Evolutionary conservation across 208 protist species (phyloP).

Genomic region (Strigomonas culicis): DNA sequence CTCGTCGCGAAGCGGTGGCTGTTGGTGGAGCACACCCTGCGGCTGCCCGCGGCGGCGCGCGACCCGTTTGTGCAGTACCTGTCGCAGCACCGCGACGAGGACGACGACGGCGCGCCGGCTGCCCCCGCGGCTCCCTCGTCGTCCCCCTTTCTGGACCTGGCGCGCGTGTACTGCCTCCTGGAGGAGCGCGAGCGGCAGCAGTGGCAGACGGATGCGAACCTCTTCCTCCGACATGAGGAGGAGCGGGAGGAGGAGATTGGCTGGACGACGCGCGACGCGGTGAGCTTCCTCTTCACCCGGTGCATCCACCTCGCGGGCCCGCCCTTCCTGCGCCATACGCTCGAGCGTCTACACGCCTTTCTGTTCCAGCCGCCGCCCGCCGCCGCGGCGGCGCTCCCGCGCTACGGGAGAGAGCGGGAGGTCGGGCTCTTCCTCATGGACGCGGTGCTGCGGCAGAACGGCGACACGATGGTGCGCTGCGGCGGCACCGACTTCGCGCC

Average conservation of each 20-base stretch:
- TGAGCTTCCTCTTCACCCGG: constrained; percentile 25
- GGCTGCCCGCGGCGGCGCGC: too few relatives aligned
- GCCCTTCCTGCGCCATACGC: constrained; percentile 31
- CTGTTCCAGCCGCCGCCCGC: constrained; percentile 15
- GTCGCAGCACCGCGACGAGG: too few relatives aligned
- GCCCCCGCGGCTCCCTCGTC: too few relatives aligned
- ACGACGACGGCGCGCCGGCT: too few relatives aligned
- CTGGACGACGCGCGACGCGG: constrained; percentile 38
- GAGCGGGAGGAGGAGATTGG: constrained; percentile 46
- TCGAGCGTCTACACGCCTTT: constrained; percentile 29
- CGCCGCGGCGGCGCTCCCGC: neutral
- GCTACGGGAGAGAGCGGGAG: constrained; percentile 32
- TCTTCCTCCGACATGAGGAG: constrained; percentile 50
- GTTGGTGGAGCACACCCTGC: too few relatives aligned
- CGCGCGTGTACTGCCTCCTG: constrained; percentile 32
- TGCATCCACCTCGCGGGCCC: constrained; percentile 30
- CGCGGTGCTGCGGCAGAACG: constrained; percentile 24
- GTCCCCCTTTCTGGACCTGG: constrained; percentile 28
- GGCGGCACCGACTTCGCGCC: constrained; percentile 31
- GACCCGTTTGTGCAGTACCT: too few relatives aligned
- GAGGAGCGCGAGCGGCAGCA: constrained; percentile 16
- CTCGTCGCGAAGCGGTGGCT: too few relatives aligned
- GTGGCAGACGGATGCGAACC: constrained; percentile 33
- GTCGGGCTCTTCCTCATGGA: constrained; percentile 51
- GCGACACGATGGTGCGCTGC: constrained; percentile 20